A percentile compares a stretch with the other conserved stretches of the same genome.
Evolutionary conservation across 257 asterid species (phyloP).

Genomic region (Dorcoceras hygrometricum): DNA sequence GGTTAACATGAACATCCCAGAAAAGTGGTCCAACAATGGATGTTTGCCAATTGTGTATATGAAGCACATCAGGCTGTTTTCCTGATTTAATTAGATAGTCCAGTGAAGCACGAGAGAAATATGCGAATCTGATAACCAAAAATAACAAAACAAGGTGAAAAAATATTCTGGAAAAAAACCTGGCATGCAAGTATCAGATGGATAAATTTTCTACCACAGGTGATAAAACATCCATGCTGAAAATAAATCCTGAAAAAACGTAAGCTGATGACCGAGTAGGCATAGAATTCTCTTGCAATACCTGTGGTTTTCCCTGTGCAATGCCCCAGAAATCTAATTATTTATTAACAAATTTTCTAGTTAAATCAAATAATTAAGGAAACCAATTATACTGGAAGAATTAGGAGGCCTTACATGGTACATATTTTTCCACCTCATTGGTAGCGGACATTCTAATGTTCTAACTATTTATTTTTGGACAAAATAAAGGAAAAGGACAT

Average conservation of each 20-base stretch:
- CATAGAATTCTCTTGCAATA: too few species aligned
- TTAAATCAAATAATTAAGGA: too few species aligned
- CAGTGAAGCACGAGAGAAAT: slow-evolving; percentile 85
- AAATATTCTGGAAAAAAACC: slow-evolving; percentile 8
- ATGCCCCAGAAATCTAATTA: too few species aligned
- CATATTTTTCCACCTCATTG: too few species aligned
- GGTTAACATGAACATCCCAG: slow-evolving; percentile 81
- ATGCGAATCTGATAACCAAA: slow-evolving; percentile 63
- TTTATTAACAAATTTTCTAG: too few species aligned
- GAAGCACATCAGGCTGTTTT: slow-evolving; percentile 79
- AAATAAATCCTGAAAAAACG: not conserved
- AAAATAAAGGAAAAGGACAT: too few species aligned
- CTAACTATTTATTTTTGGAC: too few species aligned
- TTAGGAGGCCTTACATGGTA: too few species aligned
- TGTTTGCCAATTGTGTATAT: slow-evolving; percentile 86
- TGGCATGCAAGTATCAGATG: slow-evolving; percentile 13
- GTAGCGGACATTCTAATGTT: too few species aligned
- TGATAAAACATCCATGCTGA: slow-evolving; percentile 6
- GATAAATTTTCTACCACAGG: not conserved
- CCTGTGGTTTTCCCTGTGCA: too few species aligned
- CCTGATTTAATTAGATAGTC: slow-evolving; percentile 78
- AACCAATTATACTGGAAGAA: too few species aligned
- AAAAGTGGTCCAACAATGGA: slow-evolving; percentile 79
- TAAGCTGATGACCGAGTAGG: too few species aligned
- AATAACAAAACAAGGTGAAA: slow-evolving; percentile 15